These are phyloP conservation scores for Phyllosticta citriasiana DNA, from an alignment of 2,329 filamentous ascomycete genomes.

Conservation along the genomic window DNA sequence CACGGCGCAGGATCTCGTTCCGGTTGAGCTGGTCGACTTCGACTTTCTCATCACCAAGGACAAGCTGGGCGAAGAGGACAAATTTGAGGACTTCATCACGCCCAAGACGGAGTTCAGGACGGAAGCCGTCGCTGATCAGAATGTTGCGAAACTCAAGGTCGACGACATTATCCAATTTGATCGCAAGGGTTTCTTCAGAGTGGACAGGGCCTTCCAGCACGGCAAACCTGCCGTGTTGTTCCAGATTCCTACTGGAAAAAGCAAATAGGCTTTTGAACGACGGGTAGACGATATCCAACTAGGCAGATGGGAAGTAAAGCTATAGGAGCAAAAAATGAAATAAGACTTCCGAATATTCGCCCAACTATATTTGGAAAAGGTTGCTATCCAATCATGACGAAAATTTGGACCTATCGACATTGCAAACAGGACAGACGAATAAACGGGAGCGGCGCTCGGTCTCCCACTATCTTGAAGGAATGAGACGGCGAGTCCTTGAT, in stretches of 20 bases:
- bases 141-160: slow-evolving; percentile 66
- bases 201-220: slow-evolving; percentile 56
- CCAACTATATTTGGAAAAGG: background rate
- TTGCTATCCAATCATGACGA: background rate
- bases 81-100: slow-evolving; percentile 74
- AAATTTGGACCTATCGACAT: background rate
- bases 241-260: slow-evolving; percentile 59
- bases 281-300: background rate
- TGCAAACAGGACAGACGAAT: background rate
- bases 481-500: too few species aligned
- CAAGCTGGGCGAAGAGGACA: slow-evolving; percentile 79
- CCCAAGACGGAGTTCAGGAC: slow-evolving; percentile 64
- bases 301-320: background rate
- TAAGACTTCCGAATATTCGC: background rate
- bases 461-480: background rate
- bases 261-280: background rate
- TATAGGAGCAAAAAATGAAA: background rate
- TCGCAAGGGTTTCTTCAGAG: slow-evolving; percentile 81
- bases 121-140: slow-evolving; percentile 69
- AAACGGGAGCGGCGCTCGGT: background rate
- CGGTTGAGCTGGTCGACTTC: slow-evolving; percentile 84
- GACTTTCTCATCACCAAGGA: slow-evolving; percentile 95
- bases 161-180: slow-evolving; percentile 94
- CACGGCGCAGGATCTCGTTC: slow-evolving; percentile 64
- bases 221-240: slow-evolving; percentile 55